Percentiles rank a stretch among this genome's conserved stretches.
Conservation (phyloP, 495 filamentous ascomycete genomes). For the Podospora comata region DNA sequence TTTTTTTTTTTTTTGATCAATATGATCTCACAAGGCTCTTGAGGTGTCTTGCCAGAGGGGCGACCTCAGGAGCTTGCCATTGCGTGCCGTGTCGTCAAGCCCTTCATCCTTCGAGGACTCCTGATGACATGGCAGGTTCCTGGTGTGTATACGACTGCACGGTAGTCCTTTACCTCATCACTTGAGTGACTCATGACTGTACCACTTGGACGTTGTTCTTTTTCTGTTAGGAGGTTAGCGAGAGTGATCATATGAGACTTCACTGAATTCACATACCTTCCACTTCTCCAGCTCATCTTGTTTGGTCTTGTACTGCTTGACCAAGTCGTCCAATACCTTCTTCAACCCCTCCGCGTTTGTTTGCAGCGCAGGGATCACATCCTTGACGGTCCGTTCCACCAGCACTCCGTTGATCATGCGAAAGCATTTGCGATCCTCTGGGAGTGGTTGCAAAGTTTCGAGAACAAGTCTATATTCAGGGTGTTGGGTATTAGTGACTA, state of each 20-base stretch:
- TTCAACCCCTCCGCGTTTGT: constrained; percentile 95
- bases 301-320: constrained; percentile 96
- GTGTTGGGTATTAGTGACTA: constrained; percentile 16
- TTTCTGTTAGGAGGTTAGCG: constrained; percentile 58
- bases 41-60: background rate
- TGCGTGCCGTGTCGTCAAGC: background rate
- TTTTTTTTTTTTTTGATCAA: background rate
- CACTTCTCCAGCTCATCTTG: constrained; percentile 95
- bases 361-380: constrained; percentile 84
- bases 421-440: constrained; percentile 90
- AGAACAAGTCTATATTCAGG: constrained; percentile 75
- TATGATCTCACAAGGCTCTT: background rate
- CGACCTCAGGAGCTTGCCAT: constrained; percentile 7
- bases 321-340: constrained; percentile 90
- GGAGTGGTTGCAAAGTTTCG: constrained; percentile 82
- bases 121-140: constrained; percentile 26
- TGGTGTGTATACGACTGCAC: background rate
- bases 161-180: background rate
- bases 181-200: constrained; percentile 51
- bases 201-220: constrained; percentile 99
- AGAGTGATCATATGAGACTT: constrained; percentile 12
- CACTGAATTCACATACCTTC: constrained; percentile 68
- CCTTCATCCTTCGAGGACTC: constrained; percentile 5
- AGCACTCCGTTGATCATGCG: constrained; percentile 97
- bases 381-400: constrained; percentile 87